Base-by-base conservation (phyloP, 805 yeast species). In the Cyberlindnera maclurae region DNA sequence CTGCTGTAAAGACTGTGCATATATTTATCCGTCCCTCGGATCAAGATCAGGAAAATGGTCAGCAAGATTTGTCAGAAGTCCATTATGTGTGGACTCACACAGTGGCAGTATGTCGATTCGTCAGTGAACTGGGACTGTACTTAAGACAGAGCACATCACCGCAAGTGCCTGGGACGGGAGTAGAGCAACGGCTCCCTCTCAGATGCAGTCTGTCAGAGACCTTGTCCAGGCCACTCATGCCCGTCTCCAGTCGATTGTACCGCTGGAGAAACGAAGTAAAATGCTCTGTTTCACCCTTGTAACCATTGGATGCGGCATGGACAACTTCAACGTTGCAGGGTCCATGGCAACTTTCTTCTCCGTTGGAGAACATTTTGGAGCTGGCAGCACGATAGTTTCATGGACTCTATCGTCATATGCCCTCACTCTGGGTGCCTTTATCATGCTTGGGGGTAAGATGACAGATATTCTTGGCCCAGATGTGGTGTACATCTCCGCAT, bases 401-500 rank as follows among this genome's bases (percentile, higher is more conserved):
- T 11, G 7, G 29, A 27, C 29, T 12, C 11, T 27, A 13, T 27
- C 12, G 6, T 12, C 29, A 27, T 11, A 8, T 11, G 7, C 12
- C 7, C 15, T 27, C 7, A 27, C 29, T 6, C 11, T 27, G 29
- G 29, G 29, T 6, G 29, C 29, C 29, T 27, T 27, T 6, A 67
- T 68, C 17, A 56, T 67, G 18, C 35, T 65, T 3, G 51, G 60
- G 37, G 73, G 73, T 12, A 63, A 65, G 38, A 28, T 67, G 2
- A 64, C 63, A 4, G 73, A 68, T 46, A 57, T 65, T 6, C 22
- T 64, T 1, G 73, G 74, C 5, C 60, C 63, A n/a, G 26, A 28
- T 3, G 17, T 22, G 15, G 49, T 64, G 7, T 66, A 57, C 37
- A 35, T 49, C 4, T 18, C 38, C 7, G 58, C 62, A 15, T 33